Base-by-base conservation (phyloP, 2,329 filamentous ascomycete species). In the Colletotrichum ledebouriae region DNA sequence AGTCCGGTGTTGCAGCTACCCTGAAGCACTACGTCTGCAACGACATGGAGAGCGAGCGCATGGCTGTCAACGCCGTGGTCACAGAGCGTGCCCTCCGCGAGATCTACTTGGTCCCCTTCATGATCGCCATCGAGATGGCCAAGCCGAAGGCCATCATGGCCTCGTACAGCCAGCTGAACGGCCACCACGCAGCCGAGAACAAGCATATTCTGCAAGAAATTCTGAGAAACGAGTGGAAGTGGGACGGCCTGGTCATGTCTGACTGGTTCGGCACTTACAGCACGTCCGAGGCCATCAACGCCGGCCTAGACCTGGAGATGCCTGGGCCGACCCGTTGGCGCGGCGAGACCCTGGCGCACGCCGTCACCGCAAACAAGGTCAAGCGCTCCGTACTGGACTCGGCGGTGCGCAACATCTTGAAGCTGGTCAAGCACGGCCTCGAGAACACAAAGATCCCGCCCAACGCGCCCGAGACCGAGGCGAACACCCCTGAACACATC, bases 1-100 rank as follows among this genome's bases (percentile, higher is more conserved):
- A 81, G 64, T 86, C 81, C 7, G 86, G 86, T 6, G 81, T 89
- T 20, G 82, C 85, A 70, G 86, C 87, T 4, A 85, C 85, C 1
- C 80, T 88, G 69, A 89, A 89, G 79, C 87, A 89, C 75, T 89
- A 88, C 74, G 83, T 88, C 20, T 87, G 85, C 76, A 89, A 89
- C 70, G 87, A 89, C 72, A 86, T 88, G 72, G 87, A 89, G 73
- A 85, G 87, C 72, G 83, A 83, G 75, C 82, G 87, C 12, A 85
- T 86, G 77, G 83, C 82, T 6, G 84, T 88, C 0, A 82, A 88
- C 71, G 82, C 81, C 64, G 83, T 87, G 49, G 76, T 89, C 42
- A 86, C 85, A 0, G 82, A 86, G 71, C 81, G 87, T 25, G 85
- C 86, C 11, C 77, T 89, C 69, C 83, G 87, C 41, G 87, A 89